phyloP scores from a whole-genome alignment of 331 rosid genomes.

The Acacia concinna region DNA sequence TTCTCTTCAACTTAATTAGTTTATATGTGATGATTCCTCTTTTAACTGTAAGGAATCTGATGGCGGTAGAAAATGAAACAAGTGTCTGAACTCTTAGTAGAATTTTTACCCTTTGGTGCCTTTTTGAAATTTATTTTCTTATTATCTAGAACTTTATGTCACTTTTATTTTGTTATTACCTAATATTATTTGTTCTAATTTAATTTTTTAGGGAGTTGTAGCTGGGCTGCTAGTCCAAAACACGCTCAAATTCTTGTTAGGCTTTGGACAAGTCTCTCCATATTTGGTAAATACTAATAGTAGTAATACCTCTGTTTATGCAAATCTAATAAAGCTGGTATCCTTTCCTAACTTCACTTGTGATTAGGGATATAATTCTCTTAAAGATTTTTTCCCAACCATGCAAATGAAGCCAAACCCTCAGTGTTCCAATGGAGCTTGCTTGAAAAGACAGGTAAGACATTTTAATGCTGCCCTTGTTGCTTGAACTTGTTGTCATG shows the following conservation, averaged over 20 bases:
- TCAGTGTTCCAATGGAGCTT: constrained; percentile 88
- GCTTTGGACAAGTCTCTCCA: constrained; percentile 85
- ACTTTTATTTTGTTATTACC: constrained; percentile 2
- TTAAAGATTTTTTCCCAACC: constrained; percentile 92
- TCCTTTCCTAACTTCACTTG: constrained; percentile 28
- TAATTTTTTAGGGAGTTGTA: constrained; percentile 79
- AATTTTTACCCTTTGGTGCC: not conserved
- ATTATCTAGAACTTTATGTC: not conserved
- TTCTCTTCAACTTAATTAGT: constrained; percentile 6
- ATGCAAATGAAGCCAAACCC: constrained; percentile 99
- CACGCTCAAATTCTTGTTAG: constrained; percentile 81
- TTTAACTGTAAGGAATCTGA: constrained; percentile 2
- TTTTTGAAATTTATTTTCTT: constrained; percentile 18
- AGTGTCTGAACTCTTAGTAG: constrained; percentile 9
- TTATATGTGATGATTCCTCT: not conserved
- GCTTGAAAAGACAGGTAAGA: constrained; percentile 83
- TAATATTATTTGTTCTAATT: constrained; percentile 17
- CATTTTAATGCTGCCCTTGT: constrained; percentile 18
- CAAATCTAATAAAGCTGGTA: constrained; percentile 2
- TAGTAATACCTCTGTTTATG: constrained; percentile 5
- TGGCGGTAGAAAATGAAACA: not conserved
- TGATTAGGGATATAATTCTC: constrained; percentile 91
- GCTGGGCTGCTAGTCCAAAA: constrained; percentile 96
- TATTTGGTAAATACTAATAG: constrained; percentile 63
- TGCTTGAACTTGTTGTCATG: constrained; percentile 20